phyloP scores from a whole-genome alignment of 2,329 filamentous ascomycete genomes.

The Diaporthe batatas region DNA sequence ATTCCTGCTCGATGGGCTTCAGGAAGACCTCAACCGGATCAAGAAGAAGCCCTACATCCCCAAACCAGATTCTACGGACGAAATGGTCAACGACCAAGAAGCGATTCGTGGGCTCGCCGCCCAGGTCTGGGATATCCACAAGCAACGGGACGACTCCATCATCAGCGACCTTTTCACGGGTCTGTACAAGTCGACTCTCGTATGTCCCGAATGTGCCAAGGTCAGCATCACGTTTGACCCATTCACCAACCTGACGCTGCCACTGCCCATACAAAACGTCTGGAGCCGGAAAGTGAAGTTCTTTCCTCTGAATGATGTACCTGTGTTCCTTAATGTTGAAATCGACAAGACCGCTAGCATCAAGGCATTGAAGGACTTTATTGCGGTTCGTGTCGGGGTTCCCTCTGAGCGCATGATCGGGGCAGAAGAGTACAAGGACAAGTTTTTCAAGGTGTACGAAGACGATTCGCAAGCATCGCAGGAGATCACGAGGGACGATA shows the following conservation, averaged over 20 bases:
- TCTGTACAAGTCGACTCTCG: constrained; percentile 97
- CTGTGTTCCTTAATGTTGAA: constrained; percentile 82
- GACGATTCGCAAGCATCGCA: constrained; percentile 78
- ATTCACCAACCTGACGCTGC: constrained; percentile 93
- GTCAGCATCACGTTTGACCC: constrained; percentile 99
- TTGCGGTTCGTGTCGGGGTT: constrained; percentile 77
- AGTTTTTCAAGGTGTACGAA: constrained; percentile 89
- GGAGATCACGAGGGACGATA: constrained; percentile 75
- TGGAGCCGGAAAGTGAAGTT: constrained; percentile 83
- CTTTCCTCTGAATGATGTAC: constrained; percentile 79
- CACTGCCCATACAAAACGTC: constrained; percentile 86
- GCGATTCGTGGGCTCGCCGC: constrained; percentile 89
- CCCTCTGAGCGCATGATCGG: constrained; percentile 77
- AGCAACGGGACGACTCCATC: constrained; percentile 92
- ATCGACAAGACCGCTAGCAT: constrained; percentile 82
- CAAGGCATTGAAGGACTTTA: constrained; percentile 75
- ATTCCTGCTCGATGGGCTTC: constrained; percentile 92
- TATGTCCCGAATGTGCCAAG: constrained; percentile 91
- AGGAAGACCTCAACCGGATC: constrained; percentile 95
- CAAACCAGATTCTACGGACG: constrained; percentile 97
- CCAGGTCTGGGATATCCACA: constrained; percentile 91
- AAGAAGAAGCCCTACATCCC: constrained; percentile 97
- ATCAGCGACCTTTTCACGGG: constrained; percentile 96
- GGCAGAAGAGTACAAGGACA: constrained; percentile 84
- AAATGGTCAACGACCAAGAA: constrained; percentile 86